Evolutionary conservation across 345 rosid species (phyloP), one percentile per base, ranked within the genome.

Genomic region (Syzygium jambos): DNA sequence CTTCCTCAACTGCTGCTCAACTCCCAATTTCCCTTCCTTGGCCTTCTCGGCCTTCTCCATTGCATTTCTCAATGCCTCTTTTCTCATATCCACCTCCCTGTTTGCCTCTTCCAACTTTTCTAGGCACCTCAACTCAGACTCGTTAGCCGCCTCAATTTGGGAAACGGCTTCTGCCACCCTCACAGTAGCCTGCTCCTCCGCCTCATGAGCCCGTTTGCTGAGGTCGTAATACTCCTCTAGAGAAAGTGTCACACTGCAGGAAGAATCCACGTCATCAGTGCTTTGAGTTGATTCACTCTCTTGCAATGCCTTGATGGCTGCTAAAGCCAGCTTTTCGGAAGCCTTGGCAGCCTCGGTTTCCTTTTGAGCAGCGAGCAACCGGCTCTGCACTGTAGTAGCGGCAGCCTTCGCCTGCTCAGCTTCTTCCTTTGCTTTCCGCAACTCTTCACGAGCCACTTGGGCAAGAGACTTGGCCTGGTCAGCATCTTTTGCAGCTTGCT

Each of bases 271-370:
- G 78, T 86, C 88, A 22, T 88, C 73, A 9, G 86, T 85, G 78
- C 86, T 90, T 89, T 86, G 91, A 88, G 93, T 89, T 83, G 95
- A 88, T 91, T 94, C 99, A 83, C 98, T 94, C 93, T 95, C 98
- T 89, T 94, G 95, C 92, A 96, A 91, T 5, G 98, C 99, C 88
- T 94, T 95, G 87, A 97, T 93, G 84, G 98, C 96, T 63, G 98
- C 96, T 86, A 94, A 88, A 68, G 98, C 99, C 87, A 97, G 86
- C 77, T 92, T 95, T 87, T 96, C 98, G 1, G 99, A 95, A 89
- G 98, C 98, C 90, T 89, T 95, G 80, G 98, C 94, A 85, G 98
- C 97, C 89, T 94, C 98, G n/a, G 92, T 97, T 90, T 96, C 99
- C 92, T 96, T 97, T 85, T 90, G 95, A 87, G 98, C 94, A 14